phyloP scores from a whole-genome alignment of 1,284 basidiomycete species.

The Lentinula novae-zelandiae region DNA sequence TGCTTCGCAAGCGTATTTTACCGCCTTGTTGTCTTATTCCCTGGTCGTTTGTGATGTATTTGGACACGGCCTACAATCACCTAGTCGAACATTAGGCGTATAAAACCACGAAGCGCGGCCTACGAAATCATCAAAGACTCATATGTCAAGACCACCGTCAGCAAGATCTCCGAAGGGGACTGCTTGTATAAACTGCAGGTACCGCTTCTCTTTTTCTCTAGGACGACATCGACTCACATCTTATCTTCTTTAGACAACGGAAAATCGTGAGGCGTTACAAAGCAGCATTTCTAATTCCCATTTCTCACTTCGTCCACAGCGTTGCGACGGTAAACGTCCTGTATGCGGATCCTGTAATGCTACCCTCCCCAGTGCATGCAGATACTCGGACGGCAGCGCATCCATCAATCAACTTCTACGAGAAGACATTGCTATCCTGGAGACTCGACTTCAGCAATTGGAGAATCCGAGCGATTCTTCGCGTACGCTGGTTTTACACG shows the following conservation, averaged over 20 bases:
- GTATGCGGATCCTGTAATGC: constrained; percentile 12
- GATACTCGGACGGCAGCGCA: constrained; percentile 12
- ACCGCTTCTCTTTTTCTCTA: not conserved
- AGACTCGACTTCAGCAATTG: constrained; percentile 11
- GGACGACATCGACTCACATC: not conserved
- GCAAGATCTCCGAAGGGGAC: constrained; percentile 10
- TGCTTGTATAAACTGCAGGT: constrained; percentile 12
- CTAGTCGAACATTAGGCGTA: not conserved
- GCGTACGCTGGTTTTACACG: not conserved
- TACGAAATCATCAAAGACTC: not conserved
- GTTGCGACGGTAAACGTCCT: constrained; percentile 15
- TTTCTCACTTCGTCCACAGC: constrained; percentile 1
- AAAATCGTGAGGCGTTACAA: constrained; percentile 3
- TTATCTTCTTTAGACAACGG: not conserved
- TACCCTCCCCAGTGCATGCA: constrained; percentile 4
- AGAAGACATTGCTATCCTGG: constrained; percentile 14
- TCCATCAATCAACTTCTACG: constrained; percentile 10
- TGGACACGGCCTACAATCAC: constrained; percentile 8
- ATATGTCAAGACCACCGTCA: constrained; percentile 3
- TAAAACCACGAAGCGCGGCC: not conserved
- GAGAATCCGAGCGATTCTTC: constrained; percentile 7
- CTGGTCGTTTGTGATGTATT: constrained; percentile 2
- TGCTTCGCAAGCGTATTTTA: not conserved
- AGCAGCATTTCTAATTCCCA: not conserved
- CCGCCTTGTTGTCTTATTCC: not conserved